phyloP scores from a whole-genome alignment of 2,329 filamentous ascomycete genomes.

The Bimuria novae-zelandiae region DNA sequence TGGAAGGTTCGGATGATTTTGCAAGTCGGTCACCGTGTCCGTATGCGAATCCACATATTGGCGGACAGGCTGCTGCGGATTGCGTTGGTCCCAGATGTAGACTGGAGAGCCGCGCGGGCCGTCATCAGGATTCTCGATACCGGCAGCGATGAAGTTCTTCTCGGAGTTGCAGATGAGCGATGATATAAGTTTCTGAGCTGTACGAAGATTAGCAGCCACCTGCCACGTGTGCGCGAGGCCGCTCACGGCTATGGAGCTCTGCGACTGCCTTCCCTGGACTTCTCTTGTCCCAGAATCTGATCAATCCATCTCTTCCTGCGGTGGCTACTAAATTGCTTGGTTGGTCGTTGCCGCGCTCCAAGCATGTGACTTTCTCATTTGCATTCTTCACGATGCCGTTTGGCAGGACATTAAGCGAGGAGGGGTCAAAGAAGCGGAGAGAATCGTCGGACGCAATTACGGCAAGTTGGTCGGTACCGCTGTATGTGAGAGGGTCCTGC shows the following conservation, averaged over 20 bases:
- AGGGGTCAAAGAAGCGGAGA: constrained; percentile 68
- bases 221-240: too few relatives aligned
- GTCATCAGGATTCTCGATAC: constrained; percentile 68
- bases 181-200: constrained; percentile 60
- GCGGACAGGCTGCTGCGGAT: constrained; percentile 41
- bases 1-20: constrained; percentile 64
- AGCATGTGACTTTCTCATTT: constrained; percentile 67
- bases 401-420: constrained; percentile 58
- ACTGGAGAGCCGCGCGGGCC: constrained; percentile 50
- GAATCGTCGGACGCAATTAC: constrained; percentile 72
- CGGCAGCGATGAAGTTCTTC: constrained; percentile 68
- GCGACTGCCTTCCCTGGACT: constrained; percentile 52
- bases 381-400: constrained; percentile 55
- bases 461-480: constrained; percentile 52
- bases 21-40: constrained; percentile 65
- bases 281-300: constrained; percentile 70
- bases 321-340: constrained; percentile 64
- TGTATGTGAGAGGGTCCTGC: constrained; percentile 37
- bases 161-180: constrained; percentile 65
- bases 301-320: constrained; percentile 71
- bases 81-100: constrained; percentile 50
- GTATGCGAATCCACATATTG: constrained; percentile 54
- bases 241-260: constrained; percentile 43
- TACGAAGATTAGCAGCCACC: constrained; percentile 26
- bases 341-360: constrained; percentile 60